phyloP scores from a whole-genome alignment of 345 rosid species.

The Durio zibethinus region DNA sequence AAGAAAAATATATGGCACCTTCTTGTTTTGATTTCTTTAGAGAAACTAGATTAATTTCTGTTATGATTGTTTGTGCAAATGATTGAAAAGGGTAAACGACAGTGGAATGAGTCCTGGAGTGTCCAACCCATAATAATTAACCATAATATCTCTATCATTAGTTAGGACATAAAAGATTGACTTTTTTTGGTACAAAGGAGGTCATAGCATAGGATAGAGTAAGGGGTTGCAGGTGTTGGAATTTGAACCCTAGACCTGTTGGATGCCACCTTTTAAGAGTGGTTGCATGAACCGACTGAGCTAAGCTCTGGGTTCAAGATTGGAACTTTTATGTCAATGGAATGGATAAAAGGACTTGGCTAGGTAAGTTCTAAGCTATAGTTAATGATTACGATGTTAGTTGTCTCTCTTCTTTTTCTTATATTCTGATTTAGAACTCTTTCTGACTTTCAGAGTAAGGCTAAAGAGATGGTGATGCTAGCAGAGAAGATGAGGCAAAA shows the following conservation, averaged over 20 bases:
- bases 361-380: background rate
- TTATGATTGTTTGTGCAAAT: background rate
- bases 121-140: background rate
- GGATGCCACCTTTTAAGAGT: too few relatives aligned
- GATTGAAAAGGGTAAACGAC: background rate
- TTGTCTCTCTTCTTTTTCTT: background rate
- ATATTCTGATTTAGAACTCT: constrained; percentile 9
- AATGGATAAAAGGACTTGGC: background rate
- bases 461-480: constrained; percentile 88
- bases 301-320: too few relatives aligned
- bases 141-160: background rate
- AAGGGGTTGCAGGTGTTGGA: too few relatives aligned
- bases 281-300: too few relatives aligned
- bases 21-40: background rate
- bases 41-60: background rate
- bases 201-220: too few relatives aligned
- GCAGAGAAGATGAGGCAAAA: constrained; percentile 94
- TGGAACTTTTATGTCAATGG: background rate
- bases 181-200: too few relatives aligned
- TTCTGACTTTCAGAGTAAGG: constrained; percentile 61
- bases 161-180: background rate
- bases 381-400: background rate
- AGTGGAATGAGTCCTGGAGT: background rate
- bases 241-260: too few relatives aligned
- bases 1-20: background rate